Base-by-base conservation (phyloP, 441 rosid genomes). In the Melastoma candidum region DNA sequence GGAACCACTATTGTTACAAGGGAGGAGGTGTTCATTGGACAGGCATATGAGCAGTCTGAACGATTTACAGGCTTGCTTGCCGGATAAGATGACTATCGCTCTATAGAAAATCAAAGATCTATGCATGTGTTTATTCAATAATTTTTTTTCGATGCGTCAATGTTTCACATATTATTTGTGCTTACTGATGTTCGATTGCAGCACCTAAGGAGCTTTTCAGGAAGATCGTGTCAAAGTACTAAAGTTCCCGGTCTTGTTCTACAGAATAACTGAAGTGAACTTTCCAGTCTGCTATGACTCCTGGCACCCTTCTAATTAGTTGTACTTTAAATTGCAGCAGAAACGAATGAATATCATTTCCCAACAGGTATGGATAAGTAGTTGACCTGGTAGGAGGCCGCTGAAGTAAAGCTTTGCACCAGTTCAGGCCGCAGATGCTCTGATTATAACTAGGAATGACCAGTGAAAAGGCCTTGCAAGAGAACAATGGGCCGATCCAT, bases 1-100 rank as follows among this genome's bases (percentile, higher is more conserved):
- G 73, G 73, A 3, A 57, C 69, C 50, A 53, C 7, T 22, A 66
- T 46, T 14, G 73, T 69, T 0, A 55, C 66, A 4, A 69, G 73
- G 44, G 39, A 64, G 13, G 73, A 69, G 69, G 64, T 69, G 73
- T 64, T 69, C 73, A 53, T 90, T 3, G 77, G 96, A 53, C 96
- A 93, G 60, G 99, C 96, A 17, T 90, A 80, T 22, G 85, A 70
- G 59, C 99, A 94, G 56, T 94, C 71, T 50, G 95, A 90, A 68
- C 73, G 80, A 39, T 90, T 74, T 75, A 83, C 99, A 1, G 92
- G 89, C 47, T 81, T 90, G 70, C 92, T 83, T 0, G 96, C 22
- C 22, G 22, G 22, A 96, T 90, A 80, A 68, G 61, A 58, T 56
- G 4, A 27, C 6, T 45, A 22, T 29, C 4, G 32, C n/a, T 43